Evolutionary conservation across 768 basidiomycete genomes (phyloP), one percentile per base, ranked within the genome.

Genomic region (Mrakia frigida): DNA sequence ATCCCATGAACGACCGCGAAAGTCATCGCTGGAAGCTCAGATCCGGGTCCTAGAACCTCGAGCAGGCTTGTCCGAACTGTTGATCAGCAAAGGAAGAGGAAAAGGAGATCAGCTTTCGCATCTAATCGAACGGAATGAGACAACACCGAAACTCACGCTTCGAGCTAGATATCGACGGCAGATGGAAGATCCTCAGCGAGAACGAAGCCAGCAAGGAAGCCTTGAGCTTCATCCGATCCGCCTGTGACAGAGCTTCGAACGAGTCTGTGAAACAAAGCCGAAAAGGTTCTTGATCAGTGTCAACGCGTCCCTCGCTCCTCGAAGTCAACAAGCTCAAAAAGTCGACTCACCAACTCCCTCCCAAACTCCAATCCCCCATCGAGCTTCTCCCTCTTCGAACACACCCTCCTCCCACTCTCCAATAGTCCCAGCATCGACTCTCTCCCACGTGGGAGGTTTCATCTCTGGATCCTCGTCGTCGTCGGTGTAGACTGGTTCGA

Each of bases 391-490:
- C 28, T 71, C 65, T 11, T 39, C 65, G 23, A 68, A 68, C 37
- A 68, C 65, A 18, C 65, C 65, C 65, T 68, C 65, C 18, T 71
- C 53, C 46, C 70, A 71, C 70, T 23, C 70, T 2, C 46, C 70
- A 23, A 52, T 16, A 7, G 2, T 21, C 21, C 70, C 53, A 14
- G 43, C 65, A n/a, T 68, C 65, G 2, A 68, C 65, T 1, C 23
- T n/a, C 39, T 25, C 25, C 65, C 65, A 68, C 7, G 59, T 53
- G 7, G 80, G 63, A 35, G 80, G 77, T 3, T 80, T 80, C 65
- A 80, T 80, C 23, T 81, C 80, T 37, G 80, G 78, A 16, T 80
- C 80, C 5, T 77, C 78, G 7, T 78, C 80, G 28, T 76, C 78
- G 7, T 73, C 77, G 4, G 78, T 46, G 35, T 28, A 63, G 43